Percentiles rank a stretch among this genome's conserved stretches.
phyloP scores from a whole-genome alignment of 139 green algal species.

The Ettlia oleoabundans region DNA sequence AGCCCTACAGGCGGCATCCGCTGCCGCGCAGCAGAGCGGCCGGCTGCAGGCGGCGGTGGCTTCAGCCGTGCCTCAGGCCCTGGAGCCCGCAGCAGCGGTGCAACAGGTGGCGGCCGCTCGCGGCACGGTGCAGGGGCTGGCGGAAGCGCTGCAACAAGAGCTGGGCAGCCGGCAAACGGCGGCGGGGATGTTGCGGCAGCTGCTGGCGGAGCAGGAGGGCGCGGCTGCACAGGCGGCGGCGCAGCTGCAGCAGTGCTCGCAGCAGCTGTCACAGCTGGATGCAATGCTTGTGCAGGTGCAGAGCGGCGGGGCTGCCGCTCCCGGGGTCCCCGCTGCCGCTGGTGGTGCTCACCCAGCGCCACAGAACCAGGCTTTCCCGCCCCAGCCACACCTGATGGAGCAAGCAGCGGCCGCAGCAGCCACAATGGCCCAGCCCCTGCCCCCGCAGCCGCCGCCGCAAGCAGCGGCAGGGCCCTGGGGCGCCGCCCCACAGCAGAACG shows the following conservation, averaged over 20 bases:
- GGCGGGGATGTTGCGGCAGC: background rate
- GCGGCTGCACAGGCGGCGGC: background rate
- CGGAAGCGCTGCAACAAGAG: constrained; percentile 7
- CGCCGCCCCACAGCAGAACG: too few relatives aligned
- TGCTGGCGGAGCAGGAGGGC: constrained; percentile 19
- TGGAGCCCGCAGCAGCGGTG: background rate
- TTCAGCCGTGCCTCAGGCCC: background rate
- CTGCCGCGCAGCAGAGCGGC: background rate
- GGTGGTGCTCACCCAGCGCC: too few relatives aligned
- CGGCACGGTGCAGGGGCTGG: background rate
- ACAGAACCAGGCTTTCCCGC: too few relatives aligned
- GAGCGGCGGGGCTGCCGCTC: background rate
- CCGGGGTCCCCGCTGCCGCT: background rate
- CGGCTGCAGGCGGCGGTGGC: background rate
- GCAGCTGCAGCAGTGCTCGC: background rate
- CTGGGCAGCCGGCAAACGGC: background rate
- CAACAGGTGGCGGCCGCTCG: constrained; percentile 9
- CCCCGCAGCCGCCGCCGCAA: too few relatives aligned
- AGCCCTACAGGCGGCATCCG: background rate
- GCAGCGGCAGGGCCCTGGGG: too few relatives aligned
- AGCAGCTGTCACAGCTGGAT: background rate
- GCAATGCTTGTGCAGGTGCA: background rate
- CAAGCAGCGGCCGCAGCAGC: too few relatives aligned
- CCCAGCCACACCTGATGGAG: too few relatives aligned
- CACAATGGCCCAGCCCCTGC: too few relatives aligned